These are phyloP conservation scores for Leishmania aethiopica DNA, from an alignment of 208 protist species.

Conservation along the genomic window DNA sequence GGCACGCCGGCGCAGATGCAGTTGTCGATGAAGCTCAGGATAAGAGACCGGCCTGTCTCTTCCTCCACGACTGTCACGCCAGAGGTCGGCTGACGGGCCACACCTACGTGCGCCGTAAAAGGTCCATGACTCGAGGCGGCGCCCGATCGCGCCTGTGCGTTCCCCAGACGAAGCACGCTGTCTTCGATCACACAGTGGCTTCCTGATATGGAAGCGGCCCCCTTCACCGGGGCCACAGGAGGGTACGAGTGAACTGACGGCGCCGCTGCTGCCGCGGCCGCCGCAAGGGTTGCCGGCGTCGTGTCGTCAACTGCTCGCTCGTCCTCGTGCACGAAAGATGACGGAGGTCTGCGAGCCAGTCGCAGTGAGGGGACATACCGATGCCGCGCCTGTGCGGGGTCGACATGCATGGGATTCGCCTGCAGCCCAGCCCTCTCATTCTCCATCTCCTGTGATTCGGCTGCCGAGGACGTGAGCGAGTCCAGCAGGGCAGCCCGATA, in stretches of 20 bases:
- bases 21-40: constrained; percentile 80
- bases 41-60: constrained; percentile 33
- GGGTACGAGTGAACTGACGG: background rate
- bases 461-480: constrained; percentile 31
- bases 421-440: background rate
- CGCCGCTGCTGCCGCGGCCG: background rate
- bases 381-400: background rate
- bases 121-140: background rate
- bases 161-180: constrained; percentile 4
- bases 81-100: background rate
- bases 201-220: background rate
- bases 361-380: background rate
- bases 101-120: background rate
- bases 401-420: background rate
- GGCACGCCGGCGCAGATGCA: constrained; percentile 58
- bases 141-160: background rate
- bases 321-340: background rate
- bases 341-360: background rate
- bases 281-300: background rate
- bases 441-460: background rate
- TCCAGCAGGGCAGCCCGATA: constrained; percentile 53
- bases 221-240: background rate
- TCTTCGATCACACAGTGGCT: constrained; percentile 7
- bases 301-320: background rate
- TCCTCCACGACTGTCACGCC: constrained; percentile 7